A percentile compares a stretch with the other conserved stretches of the same genome.
phyloP scores from a whole-genome alignment of 2,329 filamentous ascomycete species.

The Aspergillus costaricaensis region DNA sequence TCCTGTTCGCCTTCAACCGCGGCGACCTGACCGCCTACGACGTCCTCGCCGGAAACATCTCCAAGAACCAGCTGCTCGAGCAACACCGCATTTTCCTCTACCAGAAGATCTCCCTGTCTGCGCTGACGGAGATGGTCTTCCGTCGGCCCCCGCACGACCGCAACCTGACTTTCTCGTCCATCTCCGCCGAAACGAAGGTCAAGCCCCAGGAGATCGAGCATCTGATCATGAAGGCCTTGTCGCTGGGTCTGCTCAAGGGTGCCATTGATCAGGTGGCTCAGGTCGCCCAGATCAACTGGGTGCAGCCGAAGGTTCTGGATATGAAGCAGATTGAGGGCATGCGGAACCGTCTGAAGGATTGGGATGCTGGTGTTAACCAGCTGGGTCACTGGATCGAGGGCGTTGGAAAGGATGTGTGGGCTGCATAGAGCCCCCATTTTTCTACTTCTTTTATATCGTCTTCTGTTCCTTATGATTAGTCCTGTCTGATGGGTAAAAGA shows the following conservation, averaged over 20 bases:
- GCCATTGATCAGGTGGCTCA: slow-evolving; percentile 96
- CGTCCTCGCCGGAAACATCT: slow-evolving; percentile 75
- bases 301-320: slow-evolving; percentile 96
- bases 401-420: slow-evolving; percentile 94
- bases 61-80: slow-evolving; percentile 75
- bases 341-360: slow-evolving; percentile 83
- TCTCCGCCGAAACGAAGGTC: slow-evolving; percentile 90
- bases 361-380: slow-evolving; percentile 94
- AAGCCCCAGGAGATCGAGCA: slow-evolving; percentile 91
- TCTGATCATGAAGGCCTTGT: slow-evolving; percentile 98
- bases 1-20: slow-evolving; percentile 97
- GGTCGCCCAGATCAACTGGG: slow-evolving; percentile 95
- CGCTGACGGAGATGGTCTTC: slow-evolving; percentile 94
- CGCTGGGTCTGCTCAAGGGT: slow-evolving; percentile 82
- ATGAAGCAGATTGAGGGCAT: slow-evolving; percentile 94
- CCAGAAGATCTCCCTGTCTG: slow-evolving; percentile 97
- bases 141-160: slow-evolving; percentile 92
- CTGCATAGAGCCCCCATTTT: slow-evolving; percentile 60
- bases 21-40: slow-evolving; percentile 90
- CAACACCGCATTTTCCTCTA: slow-evolving; percentile 82
- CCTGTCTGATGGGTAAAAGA: background rate
- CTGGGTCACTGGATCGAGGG: slow-evolving; percentile 96
- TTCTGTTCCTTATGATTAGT: slow-evolving; percentile 16
- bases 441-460: slow-evolving; percentile 5
- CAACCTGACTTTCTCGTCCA: slow-evolving; percentile 86